Conservation (phyloP, 2,329 filamentous ascomycete genomes). For the Cladophialophora bantiana region DNA sequence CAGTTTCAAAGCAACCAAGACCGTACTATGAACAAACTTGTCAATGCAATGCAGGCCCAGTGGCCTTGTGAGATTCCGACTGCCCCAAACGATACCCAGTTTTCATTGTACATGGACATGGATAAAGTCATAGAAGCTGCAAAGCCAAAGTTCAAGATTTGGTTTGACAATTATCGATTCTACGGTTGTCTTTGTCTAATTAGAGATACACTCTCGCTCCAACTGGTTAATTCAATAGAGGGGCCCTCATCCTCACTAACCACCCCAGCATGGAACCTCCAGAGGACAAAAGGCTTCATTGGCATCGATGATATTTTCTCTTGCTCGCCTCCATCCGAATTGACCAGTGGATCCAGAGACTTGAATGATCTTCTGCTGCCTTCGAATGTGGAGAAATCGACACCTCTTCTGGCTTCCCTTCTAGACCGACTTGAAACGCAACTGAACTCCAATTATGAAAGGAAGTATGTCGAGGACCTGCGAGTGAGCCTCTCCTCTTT, state of each 20-base stretch:
- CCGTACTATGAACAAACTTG: background rate
- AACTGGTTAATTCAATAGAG: background rate
- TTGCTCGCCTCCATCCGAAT: background rate
- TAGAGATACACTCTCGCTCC: background rate
- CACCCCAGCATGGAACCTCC: background rate
- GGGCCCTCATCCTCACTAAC: background rate
- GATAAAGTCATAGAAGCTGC: background rate
- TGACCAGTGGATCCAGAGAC: background rate
- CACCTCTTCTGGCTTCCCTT: background rate
- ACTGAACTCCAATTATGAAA: background rate
- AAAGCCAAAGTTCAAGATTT: background rate
- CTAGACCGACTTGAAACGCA: background rate
- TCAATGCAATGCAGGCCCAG: background rate
- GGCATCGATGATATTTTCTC: constrained; percentile 1
- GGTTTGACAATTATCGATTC: constrained; percentile 1
- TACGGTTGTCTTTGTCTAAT: background rate
- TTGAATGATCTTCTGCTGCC: background rate
- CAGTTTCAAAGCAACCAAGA: constrained; percentile 9
- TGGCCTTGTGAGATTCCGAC: background rate
- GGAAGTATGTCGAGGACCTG: constrained; percentile 2
- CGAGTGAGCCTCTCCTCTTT: background rate
- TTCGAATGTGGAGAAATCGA: too few relatives aligned
- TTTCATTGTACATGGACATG: background rate
- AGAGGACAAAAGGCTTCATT: background rate
- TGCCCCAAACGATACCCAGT: background rate